A percentile compares a stretch with the other conserved stretches of the same genome.
These are phyloP conservation scores for Scheffersomyces coipomensis DNA, from an alignment of 805 yeast species.

Conservation along the genomic window DNA sequence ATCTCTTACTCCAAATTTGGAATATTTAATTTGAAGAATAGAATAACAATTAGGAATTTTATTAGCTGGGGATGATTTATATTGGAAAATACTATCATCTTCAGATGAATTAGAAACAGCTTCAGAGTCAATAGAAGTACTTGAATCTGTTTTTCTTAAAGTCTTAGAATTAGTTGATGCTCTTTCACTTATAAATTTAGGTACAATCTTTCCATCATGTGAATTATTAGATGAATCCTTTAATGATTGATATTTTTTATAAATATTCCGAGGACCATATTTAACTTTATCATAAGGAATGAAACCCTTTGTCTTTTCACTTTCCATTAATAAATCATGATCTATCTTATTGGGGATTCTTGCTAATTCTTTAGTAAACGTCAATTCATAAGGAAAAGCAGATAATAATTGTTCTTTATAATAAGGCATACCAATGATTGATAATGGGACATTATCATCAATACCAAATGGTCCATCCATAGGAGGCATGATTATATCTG, in stretches of 20 bases:
- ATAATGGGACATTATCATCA: slow-evolving; percentile 60
- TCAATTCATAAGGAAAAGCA: slow-evolving; percentile 68
- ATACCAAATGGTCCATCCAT: slow-evolving; percentile 10
- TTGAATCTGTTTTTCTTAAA: neutral
- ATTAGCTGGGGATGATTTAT: slow-evolving; percentile 9
- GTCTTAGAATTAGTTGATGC: slow-evolving; percentile 3
- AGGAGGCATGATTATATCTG: slow-evolving; percentile 39
- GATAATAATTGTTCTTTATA: slow-evolving; percentile 76
- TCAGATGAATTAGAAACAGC: neutral
- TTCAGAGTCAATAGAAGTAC: neutral
- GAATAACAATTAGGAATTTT: slow-evolving; percentile 71
- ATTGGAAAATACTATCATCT: slow-evolving; percentile 13
- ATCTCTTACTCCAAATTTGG: slow-evolving; percentile 89
- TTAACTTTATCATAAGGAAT: slow-evolving; percentile 51
- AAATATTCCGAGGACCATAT: slow-evolving; percentile 56
- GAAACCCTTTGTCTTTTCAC: slow-evolving; percentile 12
- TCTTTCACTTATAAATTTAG: slow-evolving; percentile 62
- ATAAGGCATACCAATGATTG: slow-evolving; percentile 80
- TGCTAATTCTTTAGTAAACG: slow-evolving; percentile 60
- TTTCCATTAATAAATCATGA: slow-evolving; percentile 37
- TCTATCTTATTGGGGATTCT: slow-evolving; percentile 57
- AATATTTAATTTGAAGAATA: slow-evolving; percentile 73
- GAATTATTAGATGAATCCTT: slow-evolving; percentile 11
- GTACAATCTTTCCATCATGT: slow-evolving; percentile 18
- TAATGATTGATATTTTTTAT: slow-evolving; percentile 40